phyloP scores from a whole-genome alignment of 768 basidiomycete species.

The Amanita inopinata region DNA sequence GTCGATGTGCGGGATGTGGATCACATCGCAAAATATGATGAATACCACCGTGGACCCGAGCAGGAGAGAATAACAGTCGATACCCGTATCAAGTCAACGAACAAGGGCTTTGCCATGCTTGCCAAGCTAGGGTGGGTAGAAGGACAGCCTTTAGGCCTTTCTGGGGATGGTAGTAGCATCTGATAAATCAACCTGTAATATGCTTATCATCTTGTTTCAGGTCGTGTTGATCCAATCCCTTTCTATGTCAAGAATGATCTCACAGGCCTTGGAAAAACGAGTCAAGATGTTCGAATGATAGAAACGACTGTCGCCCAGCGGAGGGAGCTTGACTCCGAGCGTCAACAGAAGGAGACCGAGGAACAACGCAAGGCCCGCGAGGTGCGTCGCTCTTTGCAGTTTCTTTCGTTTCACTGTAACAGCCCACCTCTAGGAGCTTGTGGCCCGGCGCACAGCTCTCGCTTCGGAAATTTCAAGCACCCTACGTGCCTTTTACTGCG shows the following conservation, averaged over 20 bases:
- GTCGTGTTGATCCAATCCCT: constrained; percentile 75
- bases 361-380: constrained; percentile 68
- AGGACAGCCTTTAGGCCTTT: constrained; percentile 67
- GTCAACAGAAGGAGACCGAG: constrained; percentile 70
- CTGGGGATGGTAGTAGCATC: constrained; percentile 52
- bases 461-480: constrained; percentile 59
- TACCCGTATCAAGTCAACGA: constrained; percentile 67
- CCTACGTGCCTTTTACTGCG: constrained; percentile 70
- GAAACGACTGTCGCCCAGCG: constrained; percentile 80
- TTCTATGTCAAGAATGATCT: constrained; percentile 71
- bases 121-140: constrained; percentile 78
- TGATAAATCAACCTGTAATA: constrained; percentile 1
- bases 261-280: constrained; percentile 72
- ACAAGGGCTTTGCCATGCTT: constrained; percentile 75
- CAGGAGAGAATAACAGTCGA: constrained; percentile 73
- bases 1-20: constrained; percentile 22
- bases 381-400: constrained; percentile 27
- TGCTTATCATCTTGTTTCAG: constrained; percentile 25
- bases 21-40: constrained; percentile 51
- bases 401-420: background rate
- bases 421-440: constrained; percentile 37
- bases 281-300: constrained; percentile 74
- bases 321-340: constrained; percentile 71
- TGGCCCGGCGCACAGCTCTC: constrained; percentile 56
- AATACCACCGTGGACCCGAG: constrained; percentile 39